Evolutionary conservation across 257 asterid genomes (phyloP), one percentile per base, ranked within the genome.

Genomic region (Striga asiatica): DNA sequence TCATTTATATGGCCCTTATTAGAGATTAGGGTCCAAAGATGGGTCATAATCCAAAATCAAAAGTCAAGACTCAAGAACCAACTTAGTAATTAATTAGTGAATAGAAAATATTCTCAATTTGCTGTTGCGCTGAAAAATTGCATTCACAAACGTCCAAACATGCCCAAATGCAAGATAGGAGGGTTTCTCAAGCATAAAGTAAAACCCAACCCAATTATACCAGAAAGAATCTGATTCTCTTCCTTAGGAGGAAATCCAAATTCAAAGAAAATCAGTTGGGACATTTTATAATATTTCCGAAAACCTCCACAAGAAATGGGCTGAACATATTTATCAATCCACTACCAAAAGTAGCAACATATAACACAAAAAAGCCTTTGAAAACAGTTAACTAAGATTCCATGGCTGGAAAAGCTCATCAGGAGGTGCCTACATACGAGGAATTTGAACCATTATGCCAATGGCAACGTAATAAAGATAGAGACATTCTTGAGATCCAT

Each of bases 391-490:
- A 3, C 6, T 17, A 43, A 17, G 13, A n/a, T 16, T 43, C 50
- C 19, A 43, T 76, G 85, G 83, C 66, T 17, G 66, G 65, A 58
- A 75, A 62, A 46, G 37, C 41, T 23, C 31, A 51, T 19, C 39
- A 46, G 21, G 25, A 4, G 4, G 22, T 27, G 31, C 12, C 38
- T 5, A 41, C 19, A 5, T 42, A 56, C 25, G 78, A 75, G 17
- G 88, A 83, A 69, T 77, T 83, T 10, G 93, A 83, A 24, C 93
- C 93, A 3, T 69, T 59, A 19, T 77, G 93, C 78, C 69, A 60
- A 57, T 83, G 93, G 93, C 66, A 77, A 22, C 81, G 83, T 2
- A 65, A 50, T 13, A 74, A 75, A 52, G 80, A 69, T 47, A 45
- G 57, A 0, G 88, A 83, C 63, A 50, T 75, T 67, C 83, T 83